Base-by-base conservation (phyloP, 208 protist genomes). In the Zelonia costaricensis region DNA sequence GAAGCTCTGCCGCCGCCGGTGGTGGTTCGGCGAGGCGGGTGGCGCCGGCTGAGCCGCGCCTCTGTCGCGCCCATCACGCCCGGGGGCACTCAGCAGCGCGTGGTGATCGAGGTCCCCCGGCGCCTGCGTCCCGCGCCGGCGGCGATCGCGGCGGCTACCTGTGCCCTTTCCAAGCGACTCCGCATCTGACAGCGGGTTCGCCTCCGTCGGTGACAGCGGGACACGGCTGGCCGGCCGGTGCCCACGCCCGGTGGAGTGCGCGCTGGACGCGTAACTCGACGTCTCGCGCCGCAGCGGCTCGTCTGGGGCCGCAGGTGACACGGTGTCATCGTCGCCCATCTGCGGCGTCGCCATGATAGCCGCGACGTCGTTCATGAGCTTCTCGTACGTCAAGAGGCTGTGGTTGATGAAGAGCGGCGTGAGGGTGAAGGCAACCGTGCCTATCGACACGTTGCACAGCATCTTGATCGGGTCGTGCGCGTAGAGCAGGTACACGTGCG, bases 341-440 rank as follows among this genome's bases (percentile, higher is more conserved):
- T 62, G 35, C 39, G 74, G 57, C 13, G 76, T 53, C 0, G 64
- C 45, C 7, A 92, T 23, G 4, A 82, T 28, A 1, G 52, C 58
- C 10, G 80, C 28, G 12, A 84, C n/a, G 36, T 84, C 73, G 16
- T 64, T 49, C 12, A 81, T 73, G 27, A 91, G 3, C 69, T 80
- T 84, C 28, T 83, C 68, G 49, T 80, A 95, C 15, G 83, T 69
- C 15, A 92, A 70, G 23, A 91, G 18, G 28, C 73, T 62, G 79
- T 96, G 85, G 43, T 91, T 89, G 39, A 92, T 78, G 47, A 96
- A 87, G 27, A 74, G 76, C 16, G 91, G 82, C 8, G 83, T 89
- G 23, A 96, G 69, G 9, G 77, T 90, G 42, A 92, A 77, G 25
- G 79, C 82, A n/a, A 96, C 58, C 7, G 58, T 80, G 39, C 91